These are phyloP conservation scores for Cryptococcus sp. DNA, from an alignment of 1,284 basidiomycete genomes.

Conservation along the genomic window DNA sequence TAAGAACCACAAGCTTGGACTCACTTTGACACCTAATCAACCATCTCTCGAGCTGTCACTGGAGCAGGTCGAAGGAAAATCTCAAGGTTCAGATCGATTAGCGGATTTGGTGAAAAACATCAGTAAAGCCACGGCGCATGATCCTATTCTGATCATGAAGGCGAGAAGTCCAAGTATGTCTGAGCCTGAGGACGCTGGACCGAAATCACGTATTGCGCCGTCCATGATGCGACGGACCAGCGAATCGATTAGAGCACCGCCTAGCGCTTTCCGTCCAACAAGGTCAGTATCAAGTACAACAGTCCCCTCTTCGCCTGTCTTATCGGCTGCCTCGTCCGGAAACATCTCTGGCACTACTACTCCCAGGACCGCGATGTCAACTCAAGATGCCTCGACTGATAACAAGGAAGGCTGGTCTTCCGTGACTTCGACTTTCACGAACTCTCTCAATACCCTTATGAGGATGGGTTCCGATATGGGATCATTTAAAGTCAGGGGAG, in stretches of 20 bases:
- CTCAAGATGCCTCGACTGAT: neutral
- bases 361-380: neutral
- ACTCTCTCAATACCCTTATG: constrained; percentile 30
- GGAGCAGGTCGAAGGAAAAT: constrained; percentile 23
- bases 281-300: constrained; percentile 2
- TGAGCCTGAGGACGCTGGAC: constrained; percentile 1
- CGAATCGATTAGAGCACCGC: neutral
- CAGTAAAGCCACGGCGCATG: constrained; percentile 26
- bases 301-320: neutral
- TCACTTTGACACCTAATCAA: constrained; percentile 18
- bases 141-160: constrained; percentile 13
- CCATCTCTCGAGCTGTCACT: constrained; percentile 23
- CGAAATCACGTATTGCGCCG: neutral
- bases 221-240: constrained; percentile 3
- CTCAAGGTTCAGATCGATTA: constrained; percentile 12
- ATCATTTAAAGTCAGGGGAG: constrained; percentile 19
- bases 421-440: constrained; percentile 30
- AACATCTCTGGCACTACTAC: neutral
- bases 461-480: constrained; percentile 24
- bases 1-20: constrained; percentile 4
- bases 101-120: constrained; percentile 24
- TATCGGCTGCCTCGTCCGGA: neutral
- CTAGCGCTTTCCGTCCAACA: constrained; percentile 3
- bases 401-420: constrained; percentile 30
- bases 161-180: constrained; percentile 8